These are phyloP conservation scores for Balakata baccata DNA, from an alignment of 345 rosid genomes.

Conservation along the genomic window DNA sequence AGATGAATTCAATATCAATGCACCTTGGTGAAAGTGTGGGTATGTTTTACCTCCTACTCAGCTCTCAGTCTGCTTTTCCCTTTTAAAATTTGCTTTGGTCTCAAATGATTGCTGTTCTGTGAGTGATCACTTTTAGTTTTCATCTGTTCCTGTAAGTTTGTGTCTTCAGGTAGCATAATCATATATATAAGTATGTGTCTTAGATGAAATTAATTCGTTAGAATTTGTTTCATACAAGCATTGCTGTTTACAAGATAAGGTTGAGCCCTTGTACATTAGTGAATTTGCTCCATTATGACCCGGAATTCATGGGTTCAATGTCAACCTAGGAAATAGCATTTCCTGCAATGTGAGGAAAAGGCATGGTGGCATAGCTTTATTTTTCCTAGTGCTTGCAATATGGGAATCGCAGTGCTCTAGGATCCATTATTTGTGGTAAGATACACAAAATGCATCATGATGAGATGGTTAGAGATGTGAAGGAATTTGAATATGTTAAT, in stretches of 20 bases:
- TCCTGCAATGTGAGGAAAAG: neutral
- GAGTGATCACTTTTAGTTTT: neutral
- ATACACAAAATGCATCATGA: neutral
- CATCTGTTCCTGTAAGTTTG: neutral
- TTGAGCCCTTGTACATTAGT: neutral
- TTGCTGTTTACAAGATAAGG: neutral
- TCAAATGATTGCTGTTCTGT: neutral
- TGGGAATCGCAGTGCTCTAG: neutral
- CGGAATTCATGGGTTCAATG: neutral
- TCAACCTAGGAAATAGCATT: neutral
- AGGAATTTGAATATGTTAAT: neutral
- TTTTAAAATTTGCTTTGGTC: neutral
- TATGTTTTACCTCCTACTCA: constrained; percentile 30
- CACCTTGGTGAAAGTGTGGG: constrained; percentile 97
- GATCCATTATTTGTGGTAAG: too few species aligned
- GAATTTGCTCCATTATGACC: neutral
- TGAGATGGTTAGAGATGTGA: neutral
- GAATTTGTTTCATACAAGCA: neutral
- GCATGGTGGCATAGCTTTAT: neutral
- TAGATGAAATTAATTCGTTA: neutral
- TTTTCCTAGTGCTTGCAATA: neutral
- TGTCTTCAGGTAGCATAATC: neutral
- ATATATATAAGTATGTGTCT: neutral
- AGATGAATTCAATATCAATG: constrained; percentile 92
- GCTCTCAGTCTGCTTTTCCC: neutral